Conservation (phyloP, 257 asterid species). For the Vinca minor region DNA sequence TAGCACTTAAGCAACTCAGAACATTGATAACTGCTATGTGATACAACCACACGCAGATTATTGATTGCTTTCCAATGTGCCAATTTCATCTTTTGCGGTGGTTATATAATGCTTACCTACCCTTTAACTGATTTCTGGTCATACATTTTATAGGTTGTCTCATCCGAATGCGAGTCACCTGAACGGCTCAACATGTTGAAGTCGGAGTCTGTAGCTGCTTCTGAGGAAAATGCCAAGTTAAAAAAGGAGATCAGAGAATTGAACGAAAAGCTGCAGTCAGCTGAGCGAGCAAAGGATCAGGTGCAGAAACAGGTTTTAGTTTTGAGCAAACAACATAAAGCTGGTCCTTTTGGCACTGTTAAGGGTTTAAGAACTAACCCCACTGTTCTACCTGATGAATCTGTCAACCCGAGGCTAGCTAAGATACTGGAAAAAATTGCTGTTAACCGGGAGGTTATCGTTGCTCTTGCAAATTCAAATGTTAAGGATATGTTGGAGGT, state of each 20-base stretch:
- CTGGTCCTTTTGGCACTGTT: constrained; percentile 52
- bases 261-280: constrained; percentile 41
- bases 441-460: constrained; percentile 42
- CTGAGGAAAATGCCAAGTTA: constrained; percentile 44
- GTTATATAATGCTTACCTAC: not conserved
- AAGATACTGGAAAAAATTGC: constrained; percentile 44
- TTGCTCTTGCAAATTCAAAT: constrained; percentile 54
- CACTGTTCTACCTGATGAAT: constrained; percentile 38
- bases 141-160: constrained; percentile 35
- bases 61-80: no score
- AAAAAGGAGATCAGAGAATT: constrained; percentile 51
- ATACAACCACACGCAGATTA: not conserved
- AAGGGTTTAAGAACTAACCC: constrained; percentile 44
- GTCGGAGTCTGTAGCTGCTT: constrained; percentile 37
- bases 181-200: constrained; percentile 41
- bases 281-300: constrained; percentile 19
- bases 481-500: constrained; percentile 43
- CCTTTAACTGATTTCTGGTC: not conserved
- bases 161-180: constrained; percentile 45
- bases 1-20: not conserved
- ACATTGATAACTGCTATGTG: not conserved
- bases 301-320: constrained; percentile 43
- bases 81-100: not conserved
- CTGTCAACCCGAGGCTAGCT: constrained; percentile 54
- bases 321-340: constrained; percentile 32